Evolutionary conservation across 371 early-diverging fungal species (phyloP).

Genomic region (Saksenaea vasiformis): DNA sequence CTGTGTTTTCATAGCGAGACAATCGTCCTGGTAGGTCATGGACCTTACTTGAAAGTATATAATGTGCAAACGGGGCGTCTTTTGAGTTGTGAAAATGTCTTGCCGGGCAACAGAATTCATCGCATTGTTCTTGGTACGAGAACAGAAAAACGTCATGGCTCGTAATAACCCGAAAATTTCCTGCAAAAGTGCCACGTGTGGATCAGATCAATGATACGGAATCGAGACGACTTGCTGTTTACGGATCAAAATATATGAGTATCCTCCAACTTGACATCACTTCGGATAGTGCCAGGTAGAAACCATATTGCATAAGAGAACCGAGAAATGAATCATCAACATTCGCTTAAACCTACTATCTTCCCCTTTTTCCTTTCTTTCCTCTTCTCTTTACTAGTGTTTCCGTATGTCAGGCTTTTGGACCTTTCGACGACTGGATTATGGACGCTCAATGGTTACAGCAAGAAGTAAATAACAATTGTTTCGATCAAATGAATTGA

Average conservation of each 20-base stretch:
- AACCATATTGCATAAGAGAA: background rate
- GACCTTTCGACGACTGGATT: slow-evolving; percentile 68
- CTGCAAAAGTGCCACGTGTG: slow-evolving; percentile 17
- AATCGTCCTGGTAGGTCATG: slow-evolving; percentile 62
- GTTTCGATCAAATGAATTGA: background rate
- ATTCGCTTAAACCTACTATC: background rate
- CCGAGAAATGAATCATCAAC: background rate
- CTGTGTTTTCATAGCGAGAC: slow-evolving; percentile 52
- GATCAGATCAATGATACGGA: slow-evolving; percentile 4
- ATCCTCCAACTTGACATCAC: slow-evolving; percentile 18
- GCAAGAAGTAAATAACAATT: slow-evolving; percentile 3
- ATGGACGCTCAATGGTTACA: slow-evolving; percentile 70
- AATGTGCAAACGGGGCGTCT: slow-evolving; percentile 48
- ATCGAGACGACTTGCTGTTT: slow-evolving; percentile 26
- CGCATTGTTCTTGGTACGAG: slow-evolving; percentile 56
- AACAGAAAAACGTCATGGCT: background rate
- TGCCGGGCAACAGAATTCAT: slow-evolving; percentile 57
- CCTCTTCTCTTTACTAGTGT: slow-evolving; percentile 11
- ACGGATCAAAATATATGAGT: slow-evolving; percentile 49
- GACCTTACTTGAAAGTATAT: slow-evolving; percentile 60
- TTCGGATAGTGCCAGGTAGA: slow-evolving; percentile 17
- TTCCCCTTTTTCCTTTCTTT: slow-evolving; percentile 6
- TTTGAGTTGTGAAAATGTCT: slow-evolving; percentile 34
- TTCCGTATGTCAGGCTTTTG: slow-evolving; percentile 14
- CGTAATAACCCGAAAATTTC: background rate